These are phyloP conservation scores for Metschnikowia borealis DNA, from an alignment of 805 yeast genomes.

Conservation along the genomic window DNA sequence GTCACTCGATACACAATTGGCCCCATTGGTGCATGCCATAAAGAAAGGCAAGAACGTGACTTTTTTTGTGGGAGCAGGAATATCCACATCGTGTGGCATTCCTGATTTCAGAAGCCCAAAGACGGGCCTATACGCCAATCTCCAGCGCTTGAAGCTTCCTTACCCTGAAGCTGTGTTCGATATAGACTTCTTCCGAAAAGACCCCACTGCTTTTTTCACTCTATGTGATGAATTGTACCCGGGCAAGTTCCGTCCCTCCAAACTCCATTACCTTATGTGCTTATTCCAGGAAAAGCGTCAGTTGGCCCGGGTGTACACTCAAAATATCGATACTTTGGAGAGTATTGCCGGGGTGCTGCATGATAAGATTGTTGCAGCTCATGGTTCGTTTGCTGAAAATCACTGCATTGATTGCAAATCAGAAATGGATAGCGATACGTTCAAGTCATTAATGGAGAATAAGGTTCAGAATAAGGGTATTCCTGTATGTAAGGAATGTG, in stretches of 20 bases:
- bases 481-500: slow-evolving; percentile 60
- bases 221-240: slow-evolving; percentile 85
- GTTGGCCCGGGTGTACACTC: slow-evolving; percentile 76
- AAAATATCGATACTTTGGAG: slow-evolving; percentile 90
- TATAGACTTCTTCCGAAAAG: slow-evolving; percentile 68
- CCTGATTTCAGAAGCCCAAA: slow-evolving; percentile 93
- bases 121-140: slow-evolving; percentile 83
- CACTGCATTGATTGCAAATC: slow-evolving; percentile 75
- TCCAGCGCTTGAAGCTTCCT: slow-evolving; percentile 70
- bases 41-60: slow-evolving; percentile 39
- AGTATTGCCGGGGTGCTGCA: slow-evolving; percentile 72
- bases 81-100: slow-evolving; percentile 89
- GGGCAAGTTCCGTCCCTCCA: slow-evolving; percentile 79
- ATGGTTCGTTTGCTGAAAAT: slow-evolving; percentile 84
- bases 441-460: slow-evolving; percentile 39
- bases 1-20: slow-evolving; percentile 16
- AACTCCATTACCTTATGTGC: slow-evolving; percentile 70
- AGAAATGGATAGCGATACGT: slow-evolving; percentile 46
- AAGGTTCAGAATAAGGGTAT: slow-evolving; percentile 30
- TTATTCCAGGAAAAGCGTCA: slow-evolving; percentile 60
- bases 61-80: slow-evolving; percentile 88
- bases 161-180: slow-evolving; percentile 96
- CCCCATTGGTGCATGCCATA: slow-evolving; percentile 31
- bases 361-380: slow-evolving; percentile 78
- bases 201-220: slow-evolving; percentile 81